Conservation (phyloP, 2,329 filamentous ascomycete genomes). For the Dothideomycetes sp. region DNA sequence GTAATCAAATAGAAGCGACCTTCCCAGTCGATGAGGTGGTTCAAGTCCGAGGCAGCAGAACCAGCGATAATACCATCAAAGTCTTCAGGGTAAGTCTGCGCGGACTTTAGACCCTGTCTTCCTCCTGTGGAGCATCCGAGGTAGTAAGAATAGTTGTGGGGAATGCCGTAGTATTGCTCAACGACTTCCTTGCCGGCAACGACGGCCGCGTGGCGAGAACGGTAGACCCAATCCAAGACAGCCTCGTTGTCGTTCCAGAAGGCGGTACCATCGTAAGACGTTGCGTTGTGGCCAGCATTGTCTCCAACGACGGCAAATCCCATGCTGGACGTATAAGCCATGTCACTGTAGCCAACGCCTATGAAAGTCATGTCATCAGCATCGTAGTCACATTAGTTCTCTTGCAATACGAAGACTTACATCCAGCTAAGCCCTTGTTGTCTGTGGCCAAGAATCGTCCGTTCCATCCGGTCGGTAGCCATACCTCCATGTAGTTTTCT, state of each 20-base stretch:
- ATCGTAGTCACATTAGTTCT: no score
- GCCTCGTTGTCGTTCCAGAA: constrained; percentile 19
- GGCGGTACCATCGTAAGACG: constrained; percentile 17
- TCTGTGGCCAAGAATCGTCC: constrained; percentile 20
- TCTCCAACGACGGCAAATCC: constrained; percentile 23
- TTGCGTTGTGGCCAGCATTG: constrained; percentile 23
- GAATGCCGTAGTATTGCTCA: constrained; percentile 27
- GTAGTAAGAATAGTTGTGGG: constrained; percentile 33
- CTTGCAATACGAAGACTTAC: constrained; percentile 15
- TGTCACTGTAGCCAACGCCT: constrained; percentile 20
- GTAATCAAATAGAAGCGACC: constrained; percentile 31
- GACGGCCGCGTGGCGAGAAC: constrained; percentile 20
- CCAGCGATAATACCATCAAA: constrained; percentile 36
- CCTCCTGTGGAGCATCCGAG: constrained; percentile 39
- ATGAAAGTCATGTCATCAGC: constrained; percentile 15
- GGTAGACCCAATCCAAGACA: constrained; percentile 21
- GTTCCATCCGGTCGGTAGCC: constrained; percentile 25
- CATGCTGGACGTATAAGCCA: constrained; percentile 18
- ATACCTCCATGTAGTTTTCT: constrained; percentile 25
- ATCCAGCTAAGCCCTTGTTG: constrained; percentile 24
- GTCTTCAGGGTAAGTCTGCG: constrained; percentile 34
- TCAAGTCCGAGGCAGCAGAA: constrained; percentile 32
- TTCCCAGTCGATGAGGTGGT: constrained; percentile 33
- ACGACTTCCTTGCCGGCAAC: constrained; percentile 22
- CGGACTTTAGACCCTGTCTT: constrained; percentile 35